These are phyloP conservation scores for Tylopilus felleus DNA, from an alignment of 768 basidiomycete genomes.

Conservation along the genomic window DNA sequence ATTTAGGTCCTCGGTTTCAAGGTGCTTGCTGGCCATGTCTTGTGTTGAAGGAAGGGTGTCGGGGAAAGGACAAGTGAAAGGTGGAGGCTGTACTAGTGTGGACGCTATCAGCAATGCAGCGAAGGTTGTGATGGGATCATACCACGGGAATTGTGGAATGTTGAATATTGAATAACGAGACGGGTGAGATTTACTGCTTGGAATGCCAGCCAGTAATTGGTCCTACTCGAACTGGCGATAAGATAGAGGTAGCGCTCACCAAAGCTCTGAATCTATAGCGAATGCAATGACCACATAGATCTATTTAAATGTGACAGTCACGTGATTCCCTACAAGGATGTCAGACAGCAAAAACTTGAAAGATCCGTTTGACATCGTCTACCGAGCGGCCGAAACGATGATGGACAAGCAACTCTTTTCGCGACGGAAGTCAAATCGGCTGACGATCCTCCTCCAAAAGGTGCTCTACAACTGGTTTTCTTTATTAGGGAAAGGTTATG, in stretches of 20 bases:
- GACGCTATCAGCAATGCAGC: not conserved
- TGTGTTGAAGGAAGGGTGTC: not conserved
- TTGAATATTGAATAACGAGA: not conserved
- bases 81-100: not conserved
- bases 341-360: no score
- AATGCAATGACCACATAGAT: no score
- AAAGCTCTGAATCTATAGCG: not conserved
- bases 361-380: no score
- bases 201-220: not conserved
- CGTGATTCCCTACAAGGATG: no score
- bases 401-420: no score
- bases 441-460: no score
- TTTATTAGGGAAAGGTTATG: no score
- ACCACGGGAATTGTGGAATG: no score
- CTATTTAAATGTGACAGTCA: not conserved
- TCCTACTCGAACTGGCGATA: no score
- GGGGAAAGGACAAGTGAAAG: not conserved
- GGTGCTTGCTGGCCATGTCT: not conserved
- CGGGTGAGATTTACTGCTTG: not conserved
- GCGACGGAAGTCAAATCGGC: no score
- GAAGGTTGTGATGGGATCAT: not conserved
- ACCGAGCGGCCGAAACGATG: no score
- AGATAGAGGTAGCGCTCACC: not conserved
- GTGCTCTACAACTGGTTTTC: no score
- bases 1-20: conserved; percentile 10